Conservation (phyloP, 352 stramenopile species). For the Achlya hypogyna region DNA sequence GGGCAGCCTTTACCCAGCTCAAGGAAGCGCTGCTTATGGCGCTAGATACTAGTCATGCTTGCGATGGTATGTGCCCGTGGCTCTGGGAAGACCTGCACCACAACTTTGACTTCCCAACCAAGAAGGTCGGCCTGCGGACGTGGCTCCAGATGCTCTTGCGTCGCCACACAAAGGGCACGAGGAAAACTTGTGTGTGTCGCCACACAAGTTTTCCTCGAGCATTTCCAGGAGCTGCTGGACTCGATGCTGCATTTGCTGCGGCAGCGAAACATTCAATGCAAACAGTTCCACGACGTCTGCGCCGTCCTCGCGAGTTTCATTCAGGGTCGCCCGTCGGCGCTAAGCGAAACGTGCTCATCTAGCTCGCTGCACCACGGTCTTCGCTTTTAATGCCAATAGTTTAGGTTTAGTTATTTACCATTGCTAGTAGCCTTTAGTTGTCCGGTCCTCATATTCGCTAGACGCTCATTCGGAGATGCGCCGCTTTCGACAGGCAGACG, state of each 20-base stretch:
- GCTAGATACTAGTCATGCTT: background rate
- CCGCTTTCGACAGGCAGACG: too few relatives aligned
- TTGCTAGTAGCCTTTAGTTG: too few relatives aligned
- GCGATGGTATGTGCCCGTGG: background rate
- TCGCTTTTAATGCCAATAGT: too few relatives aligned
- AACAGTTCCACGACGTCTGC: background rate
- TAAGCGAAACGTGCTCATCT: background rate
- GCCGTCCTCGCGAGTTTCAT: background rate
- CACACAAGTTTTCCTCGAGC: background rate
- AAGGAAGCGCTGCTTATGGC: background rate
- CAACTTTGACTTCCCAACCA: conserved; percentile 3
- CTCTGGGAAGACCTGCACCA: conserved; percentile 1
- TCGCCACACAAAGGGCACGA: background rate
- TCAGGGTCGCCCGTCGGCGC: background rate
- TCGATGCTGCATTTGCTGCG: background rate
- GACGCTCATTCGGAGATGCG: too few relatives aligned
- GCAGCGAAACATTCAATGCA: background rate
- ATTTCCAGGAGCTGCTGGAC: background rate
- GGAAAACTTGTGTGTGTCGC: too few relatives aligned
- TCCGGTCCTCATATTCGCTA: too few relatives aligned
- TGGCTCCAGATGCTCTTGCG: background rate
- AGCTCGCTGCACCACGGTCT: too few relatives aligned
- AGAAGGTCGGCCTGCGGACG: background rate
- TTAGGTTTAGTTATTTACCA: too few relatives aligned
- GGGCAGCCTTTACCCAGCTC: background rate